Percentiles rank a stretch among this genome's conserved stretches.
phyloP scores from a whole-genome alignment of 163 green algal genomes.

The Chloromonas sp. region DNA sequence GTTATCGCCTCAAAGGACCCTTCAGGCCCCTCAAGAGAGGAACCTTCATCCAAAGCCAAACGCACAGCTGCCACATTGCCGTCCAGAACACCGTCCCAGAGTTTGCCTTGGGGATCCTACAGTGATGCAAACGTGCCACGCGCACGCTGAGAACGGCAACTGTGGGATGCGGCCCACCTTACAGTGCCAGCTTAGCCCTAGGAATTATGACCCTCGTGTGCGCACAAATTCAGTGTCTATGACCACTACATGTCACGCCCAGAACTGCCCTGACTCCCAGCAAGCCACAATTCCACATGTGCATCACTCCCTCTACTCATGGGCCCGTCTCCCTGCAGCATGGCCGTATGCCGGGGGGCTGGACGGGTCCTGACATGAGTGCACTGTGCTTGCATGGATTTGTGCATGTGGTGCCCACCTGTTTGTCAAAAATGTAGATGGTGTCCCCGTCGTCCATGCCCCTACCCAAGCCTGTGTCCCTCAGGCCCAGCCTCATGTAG shows the following conservation, averaged over 20 bases:
- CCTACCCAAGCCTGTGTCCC: conserved; percentile 19
- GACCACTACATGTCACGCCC: too few relatives aligned
- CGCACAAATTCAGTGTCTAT: too few relatives aligned
- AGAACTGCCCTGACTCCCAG: too few relatives aligned
- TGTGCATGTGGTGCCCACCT: conserved; percentile 9
- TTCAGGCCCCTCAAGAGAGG: background rate
- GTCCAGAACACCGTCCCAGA: conserved; percentile 31
- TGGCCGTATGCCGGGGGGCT: too few relatives aligned
- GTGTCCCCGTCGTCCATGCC: conserved; percentile 30
- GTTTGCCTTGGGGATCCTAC: conserved; percentile 30
- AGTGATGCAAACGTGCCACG: background rate
- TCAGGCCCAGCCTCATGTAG: conserved; percentile 28
- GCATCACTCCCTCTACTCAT: background rate
- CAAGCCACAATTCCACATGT: background rate
- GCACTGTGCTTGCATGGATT: too few relatives aligned
- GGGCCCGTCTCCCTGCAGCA: too few relatives aligned
- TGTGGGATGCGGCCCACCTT: too few relatives aligned
- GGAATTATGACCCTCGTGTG: too few relatives aligned
- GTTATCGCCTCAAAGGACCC: conserved; percentile 12
- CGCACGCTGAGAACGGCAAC: too few relatives aligned
- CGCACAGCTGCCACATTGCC: conserved; percentile 4
- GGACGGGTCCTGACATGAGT: too few relatives aligned
- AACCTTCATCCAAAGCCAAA: conserved; percentile 6
- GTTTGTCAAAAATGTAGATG: conserved; percentile 31
- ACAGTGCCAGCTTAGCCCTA: too few relatives aligned